Base-by-base conservation (phyloP, 768 basidiomycete genomes). In the Filobasidium wieringae region DNA sequence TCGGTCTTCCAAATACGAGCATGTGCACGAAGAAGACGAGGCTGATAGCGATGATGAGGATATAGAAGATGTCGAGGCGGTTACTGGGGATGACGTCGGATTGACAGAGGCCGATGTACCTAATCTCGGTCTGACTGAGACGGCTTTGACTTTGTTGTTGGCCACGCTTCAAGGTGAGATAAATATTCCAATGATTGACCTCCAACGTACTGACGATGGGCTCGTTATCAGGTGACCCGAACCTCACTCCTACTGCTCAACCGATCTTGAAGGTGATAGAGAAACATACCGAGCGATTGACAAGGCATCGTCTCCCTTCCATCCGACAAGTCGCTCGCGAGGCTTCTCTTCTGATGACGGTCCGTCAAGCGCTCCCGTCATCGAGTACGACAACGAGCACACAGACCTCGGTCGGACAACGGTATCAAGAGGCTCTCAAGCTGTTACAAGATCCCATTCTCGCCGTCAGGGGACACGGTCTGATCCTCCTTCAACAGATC, bases 391-490 rank as follows among this genome's bases (percentile, higher is more conserved):
- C 65, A 17, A 74, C 58, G 15, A 49, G 51, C 2, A 39, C 60
- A 2, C 40, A 50, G 8, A 24, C 51, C 15, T 12, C 36, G n/a
- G 34, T 80, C 4, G 82, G 83, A 55, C 82, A 82, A 49, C 80
- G 77, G 7, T 97, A 95, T 72, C 88, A 89, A 66, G 84, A 86
- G 64, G 88, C 91, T 2, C 77, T 96, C 17, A 86, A 84, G 63
- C 80, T 92, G 26, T 76, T 96, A 11, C 87, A 91, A 72, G 93
- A 97, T 71, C 85, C 88, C 1, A 82, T 93, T 33, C 78, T 96
- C 9, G 92, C 93, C 22, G 91, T 97, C 37, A 84, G 92, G 47
- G 93, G 88, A 0, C 91, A 96, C 68, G 93, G 93, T 6, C 77
- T 96, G 2, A 77, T 88, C 34, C 78, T 91, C 24, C 79, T 97